Evolutionary conservation across 108 stramenopile genomes (phyloP), one percentile per base, ranked within the genome.

Genomic region (Cyclotella baltica): DNA sequence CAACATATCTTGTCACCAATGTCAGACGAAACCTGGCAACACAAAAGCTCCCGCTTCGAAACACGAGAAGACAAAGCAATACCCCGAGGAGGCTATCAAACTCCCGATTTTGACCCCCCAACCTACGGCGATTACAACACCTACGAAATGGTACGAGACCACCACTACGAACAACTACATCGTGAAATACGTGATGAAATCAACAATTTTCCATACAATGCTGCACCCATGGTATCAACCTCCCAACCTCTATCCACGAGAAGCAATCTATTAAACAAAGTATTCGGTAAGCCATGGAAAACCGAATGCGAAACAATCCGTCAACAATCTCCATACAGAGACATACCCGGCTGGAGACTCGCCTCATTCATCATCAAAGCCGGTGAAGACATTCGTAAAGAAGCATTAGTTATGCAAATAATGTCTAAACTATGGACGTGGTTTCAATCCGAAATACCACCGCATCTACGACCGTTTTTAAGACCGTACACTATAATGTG

Each of bases 401-500:
- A 96, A 78, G 91, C 93, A 23, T 76, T 96, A 15, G 93, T 96
- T 27, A 96, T 96, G 95, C 93, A 93, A 75, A 81, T 91, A 0
- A 91, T 93, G 67, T 71, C 88, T 43, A 91, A 92, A 65, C 48
- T 96, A 20, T 88, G 87, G 59, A 77, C 82, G 10, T 93, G 91
- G 92, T 93, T 96, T 66, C 70, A 88, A 28, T 75, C 71, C 1
- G 94, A 95, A 61, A 93, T 95, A 70, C 91, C 89, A 20, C 79
- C 79, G 34, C 71, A 78, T 36, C 55, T 83, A n/a, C 86, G 94
- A n/a, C 94, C 94, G 0, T 77, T 73, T 73, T 67, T 96, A 75
- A 81, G 90, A 66, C 93, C 95, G 8, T 96, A 96, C 70, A 93
- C 92, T 3, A 96, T 96, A 50, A 96, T 92, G 93, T 92, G 95